Base-by-base conservation (phyloP, 2,329 filamentous ascomycete species). In the Penicillium sp. region DNA sequence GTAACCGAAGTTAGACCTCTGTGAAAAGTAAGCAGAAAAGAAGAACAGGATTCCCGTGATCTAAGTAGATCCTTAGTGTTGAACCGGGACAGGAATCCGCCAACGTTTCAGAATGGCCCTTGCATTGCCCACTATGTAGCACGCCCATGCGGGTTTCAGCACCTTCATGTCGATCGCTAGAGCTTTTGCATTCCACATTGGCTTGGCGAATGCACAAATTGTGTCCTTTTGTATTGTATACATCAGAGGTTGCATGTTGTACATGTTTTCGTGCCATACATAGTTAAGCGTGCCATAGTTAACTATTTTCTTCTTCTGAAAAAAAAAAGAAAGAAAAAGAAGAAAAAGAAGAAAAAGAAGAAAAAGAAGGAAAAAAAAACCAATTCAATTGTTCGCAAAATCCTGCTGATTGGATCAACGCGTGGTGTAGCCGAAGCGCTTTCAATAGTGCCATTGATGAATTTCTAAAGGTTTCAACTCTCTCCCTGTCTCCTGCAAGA, bases 41-140 rank as follows among this genome's bases (percentile, higher is more conserved):
- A 27, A 40, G n/a, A 53, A n/a, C 31, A 53, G 27, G 50, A 37
- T 19, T 12, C 4, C 38, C 8, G 40, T 35, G 50, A 53, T 60
- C 17, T 54, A 35, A 53, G 13, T 47, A 48, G 17, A 55, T n/a
- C 45, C 38, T 40, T 37, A 55, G 38, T 52, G 45, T 31, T 21
- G 37, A 50, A 17, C 23, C 49, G 38, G 57, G 54, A 49, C 31
- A 60, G 61, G 48, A 65, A 61, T 62, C 59, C 59, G 47, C 62
- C 52, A 55, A 56, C 56, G 64, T 66, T 66, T 65, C 64, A 64
- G 64, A 58, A 57, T 41, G 40, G 57, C 56, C 61, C 59, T 64
- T 62, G 59, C 61, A 52, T 59, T 50, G 47, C 46, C 38, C 56
- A 56, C 19, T 48, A n/a, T n/a, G n/a, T n/a, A 3, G 31, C 40